Conservation (phyloP, 768 basidiomycete genomes). For the Pleurotus cornucopiae region DNA sequence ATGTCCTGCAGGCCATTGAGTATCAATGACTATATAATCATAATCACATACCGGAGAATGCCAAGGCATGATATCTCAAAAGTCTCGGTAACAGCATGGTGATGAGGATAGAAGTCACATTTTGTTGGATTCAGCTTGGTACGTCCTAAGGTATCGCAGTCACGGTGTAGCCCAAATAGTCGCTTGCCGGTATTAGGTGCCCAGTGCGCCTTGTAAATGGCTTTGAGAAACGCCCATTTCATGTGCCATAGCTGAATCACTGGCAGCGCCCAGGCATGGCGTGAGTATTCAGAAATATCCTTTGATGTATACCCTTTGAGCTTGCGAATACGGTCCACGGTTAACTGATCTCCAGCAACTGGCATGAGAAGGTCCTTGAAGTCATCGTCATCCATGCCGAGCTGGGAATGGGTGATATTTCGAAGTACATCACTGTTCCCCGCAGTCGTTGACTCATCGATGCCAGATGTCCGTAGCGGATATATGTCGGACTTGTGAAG, state of each 20-base stretch:
- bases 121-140: conserved; percentile 12
- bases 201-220: conserved; percentile 8
- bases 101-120: conserved; percentile 15
- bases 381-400: background rate
- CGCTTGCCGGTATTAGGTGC: background rate
- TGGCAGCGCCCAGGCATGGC: conserved; percentile 15
- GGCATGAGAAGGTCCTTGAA: conserved; percentile 10
- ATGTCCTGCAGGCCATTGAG: too few relatives aligned
- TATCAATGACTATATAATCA: background rate
- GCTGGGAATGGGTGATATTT: conserved; percentile 12
- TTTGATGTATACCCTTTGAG: conserved; percentile 11
- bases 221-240: conserved; percentile 11
- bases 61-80: conserved; percentile 11
- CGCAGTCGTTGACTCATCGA: conserved; percentile 13
- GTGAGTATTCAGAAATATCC: background rate
- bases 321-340: conserved; percentile 13
- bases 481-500: conserved; percentile 11
- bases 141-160: background rate
- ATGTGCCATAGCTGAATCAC: conserved; percentile 18
- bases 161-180: conserved; percentile 11
- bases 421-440: conserved; percentile 8
- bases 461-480: conserved; percentile 8
- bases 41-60: conserved; percentile 9
- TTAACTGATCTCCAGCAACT: conserved; percentile 17
- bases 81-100: conserved; percentile 13